These are phyloP conservation scores for Delphinella strobiligena DNA, from an alignment of 2,329 filamentous ascomycete genomes.

Conservation along the genomic window DNA sequence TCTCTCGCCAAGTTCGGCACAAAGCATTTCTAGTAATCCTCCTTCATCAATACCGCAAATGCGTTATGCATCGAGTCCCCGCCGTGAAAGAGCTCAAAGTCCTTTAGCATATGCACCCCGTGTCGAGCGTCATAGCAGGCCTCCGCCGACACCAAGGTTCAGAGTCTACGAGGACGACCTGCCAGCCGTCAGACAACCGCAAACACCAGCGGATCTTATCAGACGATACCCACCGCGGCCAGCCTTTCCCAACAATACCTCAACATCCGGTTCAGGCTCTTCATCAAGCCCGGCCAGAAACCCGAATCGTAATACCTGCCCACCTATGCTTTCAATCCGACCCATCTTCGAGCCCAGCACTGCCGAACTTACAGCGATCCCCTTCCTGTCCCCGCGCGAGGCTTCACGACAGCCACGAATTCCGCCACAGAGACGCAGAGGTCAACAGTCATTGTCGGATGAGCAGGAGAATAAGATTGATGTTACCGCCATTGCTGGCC, in stretches of 20 bases:
- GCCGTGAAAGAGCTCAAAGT: neutral
- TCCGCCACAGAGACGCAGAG: neutral
- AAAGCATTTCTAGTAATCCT: neutral
- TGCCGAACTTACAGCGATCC: neutral
- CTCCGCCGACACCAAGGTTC: constrained; percentile 12
- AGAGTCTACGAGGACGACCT: constrained; percentile 20
- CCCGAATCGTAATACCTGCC: constrained; percentile 10
- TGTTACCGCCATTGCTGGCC: constrained; percentile 3
- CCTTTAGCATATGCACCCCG: neutral
- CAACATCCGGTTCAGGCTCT: neutral
- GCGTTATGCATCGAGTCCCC: neutral
- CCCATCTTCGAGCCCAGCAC: neutral
- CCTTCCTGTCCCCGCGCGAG: neutral
- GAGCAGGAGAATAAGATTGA: constrained; percentile 17
- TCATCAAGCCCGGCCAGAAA: neutral
- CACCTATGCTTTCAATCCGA: constrained; percentile 3
- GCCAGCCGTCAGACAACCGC: constrained; percentile 18
- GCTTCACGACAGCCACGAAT: neutral
- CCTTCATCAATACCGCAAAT: neutral
- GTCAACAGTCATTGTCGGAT: constrained; percentile 3
- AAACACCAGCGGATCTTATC: constrained; percentile 22
- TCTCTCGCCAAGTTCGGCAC: neutral
- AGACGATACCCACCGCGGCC: neutral
- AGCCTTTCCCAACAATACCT: neutral
- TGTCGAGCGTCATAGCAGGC: constrained; percentile 1